Conservation (phyloP, 768 basidiomycete species). For the Tubosaeta sp. region DNA sequence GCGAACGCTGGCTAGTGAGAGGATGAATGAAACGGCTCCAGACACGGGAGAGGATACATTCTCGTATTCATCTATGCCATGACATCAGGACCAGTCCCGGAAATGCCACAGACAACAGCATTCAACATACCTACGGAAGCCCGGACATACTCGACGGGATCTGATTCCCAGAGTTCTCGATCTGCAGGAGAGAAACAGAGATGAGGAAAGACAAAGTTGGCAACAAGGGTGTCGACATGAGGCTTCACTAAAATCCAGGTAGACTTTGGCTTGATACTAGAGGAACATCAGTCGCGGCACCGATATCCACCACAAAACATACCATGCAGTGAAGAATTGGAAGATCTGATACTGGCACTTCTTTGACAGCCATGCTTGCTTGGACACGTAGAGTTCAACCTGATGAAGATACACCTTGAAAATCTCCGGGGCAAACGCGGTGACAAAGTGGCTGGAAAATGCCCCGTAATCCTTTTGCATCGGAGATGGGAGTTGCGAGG, state of each 20-base stretch:
- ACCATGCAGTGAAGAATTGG: constrained; percentile 88
- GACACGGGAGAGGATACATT: constrained; percentile 72
- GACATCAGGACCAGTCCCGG: neutral
- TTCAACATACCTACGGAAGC: constrained; percentile 58
- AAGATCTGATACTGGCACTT: constrained; percentile 84
- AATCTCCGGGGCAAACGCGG: constrained; percentile 81
- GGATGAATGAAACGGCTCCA: constrained; percentile 76
- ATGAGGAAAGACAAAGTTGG: constrained; percentile 81
- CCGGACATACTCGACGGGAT: constrained; percentile 81
- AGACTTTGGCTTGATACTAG: constrained; percentile 87
- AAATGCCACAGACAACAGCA: neutral
- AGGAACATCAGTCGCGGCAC: constrained; percentile 11
- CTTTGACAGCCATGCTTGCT: constrained; percentile 74
- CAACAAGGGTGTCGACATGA: constrained; percentile 73
- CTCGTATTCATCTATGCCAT: constrained; percentile 74
- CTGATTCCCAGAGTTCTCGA: constrained; percentile 70
- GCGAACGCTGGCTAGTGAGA: constrained; percentile 72
- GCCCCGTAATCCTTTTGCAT: constrained; percentile 63
- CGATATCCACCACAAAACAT: constrained; percentile 16
- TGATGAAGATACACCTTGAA: constrained; percentile 71
- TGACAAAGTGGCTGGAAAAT: constrained; percentile 77
- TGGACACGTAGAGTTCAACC: constrained; percentile 63
- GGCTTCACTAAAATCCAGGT: constrained; percentile 88
- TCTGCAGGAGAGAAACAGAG: constrained; percentile 71
- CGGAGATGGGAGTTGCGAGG: constrained; percentile 75